phyloP scores from a whole-genome alignment of 768 basidiomycete species.

The Tylopilus vinaceipallidus region DNA sequence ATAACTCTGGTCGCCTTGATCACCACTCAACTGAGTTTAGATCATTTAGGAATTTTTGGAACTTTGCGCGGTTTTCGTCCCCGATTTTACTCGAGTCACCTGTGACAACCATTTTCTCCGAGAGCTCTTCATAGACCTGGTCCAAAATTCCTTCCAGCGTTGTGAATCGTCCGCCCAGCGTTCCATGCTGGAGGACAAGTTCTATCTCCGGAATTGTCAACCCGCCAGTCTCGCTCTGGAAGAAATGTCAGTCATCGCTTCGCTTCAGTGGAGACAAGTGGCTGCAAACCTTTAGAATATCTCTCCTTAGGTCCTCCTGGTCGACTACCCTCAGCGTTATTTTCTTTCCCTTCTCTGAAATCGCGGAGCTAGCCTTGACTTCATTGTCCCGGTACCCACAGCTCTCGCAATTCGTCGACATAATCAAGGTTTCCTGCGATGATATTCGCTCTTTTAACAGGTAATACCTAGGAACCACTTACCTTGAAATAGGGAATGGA shows the following conservation, averaged over 20 bases:
- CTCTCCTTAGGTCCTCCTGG: slow-evolving; percentile 86
- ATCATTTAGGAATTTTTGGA: slow-evolving; percentile 71
- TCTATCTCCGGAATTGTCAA: slow-evolving; percentile 93
- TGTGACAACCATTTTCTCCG: slow-evolving; percentile 76
- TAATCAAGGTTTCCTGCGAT: slow-evolving; percentile 86
- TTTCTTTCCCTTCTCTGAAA: slow-evolving; percentile 81
- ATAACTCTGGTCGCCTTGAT: no score
- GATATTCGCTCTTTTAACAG: not conserved
- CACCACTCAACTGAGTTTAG: slow-evolving; percentile 64
- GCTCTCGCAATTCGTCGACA: slow-evolving; percentile 94
- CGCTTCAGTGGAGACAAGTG: not conserved
- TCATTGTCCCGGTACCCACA: slow-evolving; percentile 99
- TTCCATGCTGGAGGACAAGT: slow-evolving; percentile 86
- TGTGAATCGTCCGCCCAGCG: slow-evolving; percentile 95
- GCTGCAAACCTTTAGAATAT: slow-evolving; percentile 81
- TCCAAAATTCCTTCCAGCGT: slow-evolving; percentile 94
- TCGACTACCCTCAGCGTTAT: slow-evolving; percentile 92
- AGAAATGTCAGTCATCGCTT: not conserved
- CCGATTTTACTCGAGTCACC: slow-evolving; percentile 57
- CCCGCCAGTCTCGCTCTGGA: slow-evolving; percentile 89
- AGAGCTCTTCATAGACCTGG: slow-evolving; percentile 93
- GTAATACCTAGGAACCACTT: not conserved
- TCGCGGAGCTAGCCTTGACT: slow-evolving; percentile 91
- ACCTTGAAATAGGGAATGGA: slow-evolving; percentile 98
- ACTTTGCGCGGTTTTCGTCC: slow-evolving; percentile 51